phyloP scores from a whole-genome alignment of 495 filamentous ascomycete genomes.

The Neurospora sp. region DNA sequence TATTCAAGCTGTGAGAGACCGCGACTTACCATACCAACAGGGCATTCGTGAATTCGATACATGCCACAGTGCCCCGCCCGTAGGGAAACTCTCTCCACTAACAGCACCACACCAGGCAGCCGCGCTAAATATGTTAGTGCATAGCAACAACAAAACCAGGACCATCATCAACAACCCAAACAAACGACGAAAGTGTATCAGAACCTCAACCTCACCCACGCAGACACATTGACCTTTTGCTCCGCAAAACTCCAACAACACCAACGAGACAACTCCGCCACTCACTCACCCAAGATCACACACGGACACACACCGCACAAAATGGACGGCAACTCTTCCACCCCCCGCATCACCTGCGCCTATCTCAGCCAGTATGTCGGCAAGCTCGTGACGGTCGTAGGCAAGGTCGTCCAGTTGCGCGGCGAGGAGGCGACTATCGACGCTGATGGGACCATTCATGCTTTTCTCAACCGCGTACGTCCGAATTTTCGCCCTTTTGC shows the following conservation, averaged over 20 bases:
- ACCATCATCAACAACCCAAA: not conserved
- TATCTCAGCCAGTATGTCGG: conserved; percentile 60
- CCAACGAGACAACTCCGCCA: not conserved
- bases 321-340: conserved; percentile 40
- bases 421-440: conserved; percentile 75
- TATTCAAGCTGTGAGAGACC: not conserved
- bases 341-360: conserved; percentile 58
- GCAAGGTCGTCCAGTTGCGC: conserved; percentile 68
- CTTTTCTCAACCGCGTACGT: conserved; percentile 61
- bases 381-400: conserved; percentile 72
- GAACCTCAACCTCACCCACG: not conserved
- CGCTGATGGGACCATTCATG: conserved; percentile 61
- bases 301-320: conserved; percentile 12
- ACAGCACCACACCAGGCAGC: not conserved
- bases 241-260: not conserved
- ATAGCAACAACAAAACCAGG: not conserved
- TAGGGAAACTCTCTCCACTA: not conserved
- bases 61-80: not conserved
- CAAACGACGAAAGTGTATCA: not conserved
- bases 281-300: not conserved
- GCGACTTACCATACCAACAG: not conserved
- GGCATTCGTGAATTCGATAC: not conserved
- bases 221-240: not conserved
- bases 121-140: not conserved
- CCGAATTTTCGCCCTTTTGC: not conserved